Base-by-base conservation (phyloP, 371 early-diverging fungal genomes). In the Mucor velutinosus region DNA sequence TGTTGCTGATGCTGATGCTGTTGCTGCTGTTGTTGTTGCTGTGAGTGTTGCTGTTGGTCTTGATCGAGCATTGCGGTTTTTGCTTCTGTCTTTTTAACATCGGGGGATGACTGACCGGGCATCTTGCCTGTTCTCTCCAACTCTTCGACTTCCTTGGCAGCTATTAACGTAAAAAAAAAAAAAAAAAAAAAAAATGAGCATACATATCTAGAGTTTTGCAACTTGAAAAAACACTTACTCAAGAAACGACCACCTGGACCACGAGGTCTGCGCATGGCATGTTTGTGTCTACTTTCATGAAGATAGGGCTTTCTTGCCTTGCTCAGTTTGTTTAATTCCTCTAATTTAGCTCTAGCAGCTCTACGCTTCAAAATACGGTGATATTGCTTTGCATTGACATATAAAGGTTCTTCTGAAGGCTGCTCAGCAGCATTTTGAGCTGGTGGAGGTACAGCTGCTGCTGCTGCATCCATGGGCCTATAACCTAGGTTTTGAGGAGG, bases 251-350 rank as follows among this genome's bases (percentile, higher is more conserved):
- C 95, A 37, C 95, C 95, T 3, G 93, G 93, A 25, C 97, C 98
- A 75, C 98, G 86, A 63, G 95, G 91, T 60, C 98, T 82, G 61
- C 94, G 87, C 94, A 96, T 94, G 2, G 98, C 98, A 82, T 98
- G 98, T 71, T 89, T 90, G 78, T 98, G 98, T 66, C 98, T 84
- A 59, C 94, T 94, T 82, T 98, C 98, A 80, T 98, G 98, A 41
- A 95, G 83, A 80, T 97, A 98, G 35, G 90, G 87, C 79, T 90
- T 90, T 43, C 87, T 79, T 56, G 79, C 78, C 63, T 80, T 84
- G 4, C 86, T 65, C 12, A 85, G 60, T 65, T 81, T 77, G 71
- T 84, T 82, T 64, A 85, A 73, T 27, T 87, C 89, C 55, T 90
- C 91, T 19, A 87, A 72, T 57, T 76, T 79, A n/a, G 89, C 86